Conservation (phyloP, 306 rosid species). For the Coriaria nepalensis region DNA sequence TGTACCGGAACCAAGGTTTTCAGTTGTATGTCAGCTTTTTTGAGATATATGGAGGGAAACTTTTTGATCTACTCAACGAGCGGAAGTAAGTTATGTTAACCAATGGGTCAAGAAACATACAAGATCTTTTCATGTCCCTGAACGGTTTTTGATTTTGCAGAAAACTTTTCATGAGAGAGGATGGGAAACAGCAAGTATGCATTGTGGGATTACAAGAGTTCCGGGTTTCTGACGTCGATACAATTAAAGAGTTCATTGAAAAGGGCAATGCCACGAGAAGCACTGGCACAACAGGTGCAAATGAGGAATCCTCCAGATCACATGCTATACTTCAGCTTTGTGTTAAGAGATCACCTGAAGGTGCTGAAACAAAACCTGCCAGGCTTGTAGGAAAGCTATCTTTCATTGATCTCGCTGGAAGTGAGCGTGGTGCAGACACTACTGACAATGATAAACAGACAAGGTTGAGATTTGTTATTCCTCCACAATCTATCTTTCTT, state of each 20-base stretch:
- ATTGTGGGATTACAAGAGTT: conserved; percentile 97
- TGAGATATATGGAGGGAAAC: conserved; percentile 97
- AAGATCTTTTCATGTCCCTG: conserved; percentile 5
- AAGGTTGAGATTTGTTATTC: no score
- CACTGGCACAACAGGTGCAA: conserved; percentile 97
- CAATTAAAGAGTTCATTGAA: conserved; percentile 87
- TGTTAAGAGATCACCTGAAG: conserved; percentile 70
- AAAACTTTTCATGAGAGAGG: conserved; percentile 98
- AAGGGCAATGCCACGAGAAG: conserved; percentile 87
- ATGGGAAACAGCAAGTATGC: conserved; percentile 95
- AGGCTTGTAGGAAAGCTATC: conserved; percentile 91
- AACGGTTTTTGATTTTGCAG: conserved; percentile 33
- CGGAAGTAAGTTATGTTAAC: conserved; percentile 80
- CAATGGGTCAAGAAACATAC: conserved; percentile 1
- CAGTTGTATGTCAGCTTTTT: conserved; percentile 91
- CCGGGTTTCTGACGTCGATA: conserved; percentile 85
- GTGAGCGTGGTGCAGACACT: conserved; percentile 99
- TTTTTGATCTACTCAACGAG: conserved; percentile 91
- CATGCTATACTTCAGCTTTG: conserved; percentile 99
- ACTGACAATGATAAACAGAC: conserved; percentile 97
- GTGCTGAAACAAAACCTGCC: conserved; percentile 81
- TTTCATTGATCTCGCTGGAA: conserved; percentile 98
- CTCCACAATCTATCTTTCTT: no score
- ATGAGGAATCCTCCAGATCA: conserved; percentile 97
- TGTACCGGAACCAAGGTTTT: conserved; percentile 84